Evolutionary conservation across 1,284 basidiomycete species (phyloP), one percentile per base, ranked within the genome.

Genomic region (Cerioporus squamosus): DNA sequence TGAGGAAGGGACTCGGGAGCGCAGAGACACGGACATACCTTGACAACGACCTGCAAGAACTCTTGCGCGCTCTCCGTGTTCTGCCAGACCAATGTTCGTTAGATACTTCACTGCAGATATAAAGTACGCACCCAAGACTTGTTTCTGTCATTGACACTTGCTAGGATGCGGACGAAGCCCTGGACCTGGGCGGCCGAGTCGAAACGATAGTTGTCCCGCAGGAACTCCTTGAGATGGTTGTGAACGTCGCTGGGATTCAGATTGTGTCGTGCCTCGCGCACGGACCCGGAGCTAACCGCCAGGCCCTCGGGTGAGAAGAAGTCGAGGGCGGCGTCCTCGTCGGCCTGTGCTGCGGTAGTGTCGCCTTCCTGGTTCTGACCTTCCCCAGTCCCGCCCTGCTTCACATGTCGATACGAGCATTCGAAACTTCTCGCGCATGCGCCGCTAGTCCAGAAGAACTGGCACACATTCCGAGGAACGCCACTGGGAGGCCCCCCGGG

Each of bases 61-160:
- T 81, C 70, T 77, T 83, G 85, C 0, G 82, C 82, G 50, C 81
- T 82, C 53, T 81, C 82, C 15, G 75, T 71, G 22, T 78, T 77
- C 85, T 86, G 55, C 9, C 6, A 42, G 10, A 50, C 12, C 43
- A 8, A 31, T 33, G 31, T 15, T 14, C 6, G 24, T 5, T 33
- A 26, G 40, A n/a, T 8, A 42, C 40, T 23, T 42, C 7, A 18
- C 22, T 3, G 12, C 61, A n/a, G 15, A 24, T 20, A 23, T 10
- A 9, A 1, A 33, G 7, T n/a, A 54, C 76, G 52, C 68, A 88
- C 86, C 87, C 87, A 88, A 46, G 66, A 60, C 20, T 67, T 62
- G 57, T 86, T 85, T 1, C 75, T 70, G 0, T 76, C 66, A 47
- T 77, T 81, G 1, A 84, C 78, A 51, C 79, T 84, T 2, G 70